Base-by-base conservation (phyloP, 176 grass and related monocot species). In the Oryza australiensis region DNA sequence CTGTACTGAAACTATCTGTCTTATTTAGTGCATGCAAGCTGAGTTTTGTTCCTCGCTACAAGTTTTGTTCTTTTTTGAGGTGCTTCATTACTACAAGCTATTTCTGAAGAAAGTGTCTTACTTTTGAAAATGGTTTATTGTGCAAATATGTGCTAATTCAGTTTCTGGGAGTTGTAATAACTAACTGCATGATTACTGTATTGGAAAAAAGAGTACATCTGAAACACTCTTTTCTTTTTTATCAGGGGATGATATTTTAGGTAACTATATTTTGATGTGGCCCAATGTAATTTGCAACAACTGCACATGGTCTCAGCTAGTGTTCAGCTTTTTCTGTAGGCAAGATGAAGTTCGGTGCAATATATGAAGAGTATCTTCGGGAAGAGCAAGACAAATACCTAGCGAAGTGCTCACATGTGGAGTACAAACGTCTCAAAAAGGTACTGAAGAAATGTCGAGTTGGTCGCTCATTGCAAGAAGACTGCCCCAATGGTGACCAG, bases 391-490 rank as follows among this genome's bases (percentile, higher is more conserved):
- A 88, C 33, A 71, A 70, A 53, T 94, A 86, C 85, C 76, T 94
- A 72, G 71, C 74, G 33, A 88, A 94, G 64, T 94, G 86, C 83
- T 91, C 88, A 29, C 88, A 81, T 69, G 80, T 94, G 24, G 83
- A 94, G 78, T 94, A 94, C 72, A 94, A 91, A 79, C 88, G 83
- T 46, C 88, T 94, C 22, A 94, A 94, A 72, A 94, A 91, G 76
- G 88, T 94, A 24, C 64, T 94, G 80, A 94, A 94, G 88, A 85
- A 34, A 75, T 94, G 92, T 23, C 76, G 83, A 62, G 60, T 82
- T 74, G 87, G 81, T 68, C 88, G 88, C 16, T 78, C 80, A 68
- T 26, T 82, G 24, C 76, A 84, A 75, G 88, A 74, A 71, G 69
- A 90, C 76, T 62, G 24, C 41, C 62, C 29, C 63, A 67, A 60